Evolutionary conservation across 1,284 basidiomycete species (phyloP).

Genomic region (Pulchroboletus neoregius): DNA sequence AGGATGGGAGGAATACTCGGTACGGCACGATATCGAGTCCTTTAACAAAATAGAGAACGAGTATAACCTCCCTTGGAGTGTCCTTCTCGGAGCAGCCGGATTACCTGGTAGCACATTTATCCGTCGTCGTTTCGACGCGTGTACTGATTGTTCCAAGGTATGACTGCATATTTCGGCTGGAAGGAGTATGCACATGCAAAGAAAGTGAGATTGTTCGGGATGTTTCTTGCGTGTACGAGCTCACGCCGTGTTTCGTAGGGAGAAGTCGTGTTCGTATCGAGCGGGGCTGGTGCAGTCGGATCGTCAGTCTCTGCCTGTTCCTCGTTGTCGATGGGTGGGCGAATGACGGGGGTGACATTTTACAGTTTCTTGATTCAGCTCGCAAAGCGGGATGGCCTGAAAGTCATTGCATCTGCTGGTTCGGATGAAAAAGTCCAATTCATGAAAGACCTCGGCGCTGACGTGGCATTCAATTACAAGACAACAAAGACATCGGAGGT

Average conservation of each 20-base stretch:
- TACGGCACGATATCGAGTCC: not conserved
- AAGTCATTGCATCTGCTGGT: slow-evolving; percentile 40
- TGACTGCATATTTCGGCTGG: slow-evolving; percentile 23
- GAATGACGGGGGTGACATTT: not conserved
- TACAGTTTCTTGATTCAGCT: slow-evolving; percentile 29
- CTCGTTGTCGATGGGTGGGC: not conserved
- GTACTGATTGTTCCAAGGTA: slow-evolving; percentile 10
- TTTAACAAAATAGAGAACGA: slow-evolving; percentile 19
- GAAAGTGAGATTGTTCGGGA: slow-evolving; percentile 5
- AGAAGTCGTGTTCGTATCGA: slow-evolving; percentile 18
- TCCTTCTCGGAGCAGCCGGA: slow-evolving; percentile 15
- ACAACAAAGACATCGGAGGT: slow-evolving; percentile 28
- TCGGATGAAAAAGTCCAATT: slow-evolving; percentile 39
- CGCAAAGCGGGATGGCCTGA: slow-evolving; percentile 37
- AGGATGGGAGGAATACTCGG: slow-evolving; percentile 23
- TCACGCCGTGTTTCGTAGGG: slow-evolving; percentile 6
- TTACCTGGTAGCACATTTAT: slow-evolving; percentile 4
- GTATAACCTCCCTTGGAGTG: slow-evolving; percentile 18
- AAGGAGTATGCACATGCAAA: slow-evolving; percentile 22
- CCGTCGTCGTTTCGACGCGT: not conserved
- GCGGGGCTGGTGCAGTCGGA: slow-evolving; percentile 22
- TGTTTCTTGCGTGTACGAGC: not conserved
- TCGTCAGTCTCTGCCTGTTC: slow-evolving; percentile 9
- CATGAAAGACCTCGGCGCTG: slow-evolving; percentile 34
- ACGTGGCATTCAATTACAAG: slow-evolving; percentile 37